Base-by-base conservation (phyloP, 495 filamentous ascomycete genomes). In the Penicillium waksmanii region DNA sequence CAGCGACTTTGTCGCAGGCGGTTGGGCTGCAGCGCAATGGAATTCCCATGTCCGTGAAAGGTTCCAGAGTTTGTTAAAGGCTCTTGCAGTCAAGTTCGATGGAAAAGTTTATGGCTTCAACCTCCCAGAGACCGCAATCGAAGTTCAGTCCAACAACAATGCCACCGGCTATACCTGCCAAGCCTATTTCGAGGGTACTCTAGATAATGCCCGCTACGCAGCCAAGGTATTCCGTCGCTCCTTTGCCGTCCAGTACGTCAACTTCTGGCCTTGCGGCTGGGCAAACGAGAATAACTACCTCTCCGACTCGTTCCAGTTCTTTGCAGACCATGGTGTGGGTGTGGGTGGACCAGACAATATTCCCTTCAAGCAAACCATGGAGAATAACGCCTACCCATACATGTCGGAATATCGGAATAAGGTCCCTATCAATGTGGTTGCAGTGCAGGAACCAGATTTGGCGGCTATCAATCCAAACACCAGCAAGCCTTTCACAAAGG, bases 191-290 rank as follows among this genome's bases (percentile, higher is more conserved):
- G 51, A 53, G 10, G 51, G 51, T 19, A 53, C 51, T 13, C 34
- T 53, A 5, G 51, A 53, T 31, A 53, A 53, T 23, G 51, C 51
- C 2, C 17, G 17, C 51, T 53, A 53, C 9, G 18, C 36, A 12
- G 51, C 51, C 34, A 13, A 31, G 6, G 51, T 53, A 10, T 53
- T 53, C 34, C 18, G 27, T 6, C 31, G 7, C 7, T 53, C 51
- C 17, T 53, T 42, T 31, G 51, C 34, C 12, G 51, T 53, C 10
- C 51, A 53, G 17, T 53, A 53, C 18, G 51, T 53, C 31, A 53
- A 53, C 19, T 53, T 53, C 51, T 53, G 51, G 51, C 51, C 51
- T 4, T 53, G 51, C 4, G 51, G 51, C 21, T 53, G 51, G 51
- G 51, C 35, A 19, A 53, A 53, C 13, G 51, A 36, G 17, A 19